These are phyloP conservation scores for Gryganskiella cystojenkinii DNA, from an alignment of 192 early-diverging fungal genomes.

Conservation along the genomic window DNA sequence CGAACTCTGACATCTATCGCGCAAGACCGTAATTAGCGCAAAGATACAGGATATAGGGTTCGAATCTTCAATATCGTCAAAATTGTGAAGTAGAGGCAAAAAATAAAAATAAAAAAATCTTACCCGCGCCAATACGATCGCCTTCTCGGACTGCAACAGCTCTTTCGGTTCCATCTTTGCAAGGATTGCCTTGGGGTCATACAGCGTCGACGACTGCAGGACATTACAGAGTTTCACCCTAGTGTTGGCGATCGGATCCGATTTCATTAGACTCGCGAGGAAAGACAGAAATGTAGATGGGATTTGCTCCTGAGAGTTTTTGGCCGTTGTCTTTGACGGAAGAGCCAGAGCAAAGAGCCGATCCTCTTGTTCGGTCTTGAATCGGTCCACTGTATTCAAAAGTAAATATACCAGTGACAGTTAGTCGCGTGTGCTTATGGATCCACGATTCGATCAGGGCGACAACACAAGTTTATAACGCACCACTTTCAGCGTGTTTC, in stretches of 20 bases:
- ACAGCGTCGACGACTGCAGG: constrained; percentile 53
- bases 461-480: too few relatives aligned
- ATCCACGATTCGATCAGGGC: constrained; percentile 6
- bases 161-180: constrained; percentile 33
- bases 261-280: constrained; percentile 14
- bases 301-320: not conserved
- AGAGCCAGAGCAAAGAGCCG: too few relatives aligned
- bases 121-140: constrained; percentile 63
- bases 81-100: not conserved
- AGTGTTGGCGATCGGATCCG: constrained; percentile 33
- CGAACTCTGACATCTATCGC: constrained; percentile 53
- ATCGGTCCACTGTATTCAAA: too few relatives aligned
- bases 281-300: constrained; percentile 35
- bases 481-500: constrained; percentile 15
- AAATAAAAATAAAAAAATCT: not conserved
- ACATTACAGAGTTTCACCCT: constrained; percentile 52
- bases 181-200: constrained; percentile 49
- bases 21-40: not conserved
- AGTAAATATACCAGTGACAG: not conserved
- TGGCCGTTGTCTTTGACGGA: too few relatives aligned
- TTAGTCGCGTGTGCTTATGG: constrained; percentile 8
- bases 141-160: constrained; percentile 55
- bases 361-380: too few relatives aligned
- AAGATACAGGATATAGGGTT: not conserved
- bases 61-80: too few relatives aligned